These are phyloP conservation scores for Lyophyllum shimeji DNA, from an alignment of 768 basidiomycete species.

Conservation along the genomic window DNA sequence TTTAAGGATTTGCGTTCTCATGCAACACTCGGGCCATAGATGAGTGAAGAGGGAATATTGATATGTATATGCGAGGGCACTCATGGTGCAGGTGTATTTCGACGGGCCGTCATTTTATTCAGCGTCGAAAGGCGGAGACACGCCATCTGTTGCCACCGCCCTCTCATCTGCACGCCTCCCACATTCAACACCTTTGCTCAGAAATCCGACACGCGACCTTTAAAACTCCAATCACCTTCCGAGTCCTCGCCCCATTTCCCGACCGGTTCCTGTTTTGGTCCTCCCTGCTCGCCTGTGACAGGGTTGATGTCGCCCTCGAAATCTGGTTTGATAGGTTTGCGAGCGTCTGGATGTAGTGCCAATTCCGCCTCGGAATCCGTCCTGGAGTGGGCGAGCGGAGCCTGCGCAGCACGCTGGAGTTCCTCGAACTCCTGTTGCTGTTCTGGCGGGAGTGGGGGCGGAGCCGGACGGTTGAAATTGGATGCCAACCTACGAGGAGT, in stretches of 20 bases:
- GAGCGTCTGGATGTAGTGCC: constrained; percentile 71
- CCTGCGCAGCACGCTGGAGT: constrained; percentile 65
- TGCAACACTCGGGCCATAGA: neutral
- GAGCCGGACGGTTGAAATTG: constrained; percentile 57
- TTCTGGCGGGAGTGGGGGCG: constrained; percentile 70
- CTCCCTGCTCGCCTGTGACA: constrained; percentile 79
- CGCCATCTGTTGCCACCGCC: neutral
- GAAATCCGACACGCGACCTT: constrained; percentile 87
- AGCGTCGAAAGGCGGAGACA: neutral
- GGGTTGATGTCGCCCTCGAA: constrained; percentile 86
- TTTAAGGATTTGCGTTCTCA: no score
- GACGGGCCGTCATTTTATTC: neutral
- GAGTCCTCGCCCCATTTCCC: constrained; percentile 49
- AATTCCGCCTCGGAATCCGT: constrained; percentile 40
- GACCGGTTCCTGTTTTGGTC: constrained; percentile 86
- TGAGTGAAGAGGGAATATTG: neutral
- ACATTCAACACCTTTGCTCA: constrained; percentile 26
- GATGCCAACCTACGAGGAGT: constrained; percentile 22
- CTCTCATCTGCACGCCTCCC: neutral
- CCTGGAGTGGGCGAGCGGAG: constrained; percentile 31
- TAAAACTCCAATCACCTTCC: constrained; percentile 87
- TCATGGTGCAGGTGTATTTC: neutral
- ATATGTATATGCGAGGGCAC: neutral
- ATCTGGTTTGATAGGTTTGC: constrained; percentile 53
- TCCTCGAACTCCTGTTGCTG: constrained; percentile 87